A percentile compares a stretch with the other conserved stretches of the same genome.
These are phyloP conservation scores for Dictyostelium citrinum DNA, from an alignment of 78 protist genomes.

Conservation along the genomic window DNA sequence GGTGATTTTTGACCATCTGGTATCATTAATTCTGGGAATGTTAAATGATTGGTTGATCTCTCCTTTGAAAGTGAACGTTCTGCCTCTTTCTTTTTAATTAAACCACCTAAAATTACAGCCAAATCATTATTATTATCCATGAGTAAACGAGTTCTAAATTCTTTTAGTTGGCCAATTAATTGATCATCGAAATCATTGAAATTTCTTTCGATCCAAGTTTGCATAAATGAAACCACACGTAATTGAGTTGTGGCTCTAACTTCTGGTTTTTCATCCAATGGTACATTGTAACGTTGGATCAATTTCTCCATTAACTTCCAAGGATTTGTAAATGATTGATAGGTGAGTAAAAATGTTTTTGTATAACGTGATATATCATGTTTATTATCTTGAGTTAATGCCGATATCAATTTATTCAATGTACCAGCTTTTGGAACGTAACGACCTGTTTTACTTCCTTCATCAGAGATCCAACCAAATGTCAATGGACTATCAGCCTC, in stretches of 20 bases:
- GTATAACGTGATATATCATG: slow-evolving; percentile 67
- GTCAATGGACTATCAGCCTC: slow-evolving; percentile 23
- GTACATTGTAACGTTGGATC: slow-evolving; percentile 72
- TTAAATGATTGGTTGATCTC: background rate
- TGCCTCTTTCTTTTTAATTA: background rate
- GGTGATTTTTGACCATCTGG: slow-evolving; percentile 72
- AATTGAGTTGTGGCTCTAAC: slow-evolving; percentile 38
- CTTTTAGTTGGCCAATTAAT: background rate
- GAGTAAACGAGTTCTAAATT: slow-evolving; percentile 9
- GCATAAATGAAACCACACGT: slow-evolving; percentile 73
- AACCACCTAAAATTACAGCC: background rate
- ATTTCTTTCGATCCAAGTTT: slow-evolving; percentile 78
- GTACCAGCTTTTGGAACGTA: slow-evolving; percentile 77
- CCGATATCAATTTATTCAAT: slow-evolving; percentile 60
- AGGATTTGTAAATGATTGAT: slow-evolving; percentile 73
- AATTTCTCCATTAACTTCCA: slow-evolving; percentile 72
- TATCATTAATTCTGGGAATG: slow-evolving; percentile 68
- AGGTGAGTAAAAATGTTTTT: slow-evolving; percentile 73
- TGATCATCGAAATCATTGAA: slow-evolving; percentile 60
- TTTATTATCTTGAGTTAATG: slow-evolving; percentile 44
- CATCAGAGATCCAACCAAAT: slow-evolving; percentile 65
- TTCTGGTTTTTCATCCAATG: slow-evolving; percentile 7
- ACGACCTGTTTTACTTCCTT: slow-evolving; percentile 68
- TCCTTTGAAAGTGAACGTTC: slow-evolving; percentile 6
- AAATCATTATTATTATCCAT: slow-evolving; percentile 63